Conservation (phyloP, 2,329 filamentous ascomycete genomes). For the Botrytis cinerea region DNA sequence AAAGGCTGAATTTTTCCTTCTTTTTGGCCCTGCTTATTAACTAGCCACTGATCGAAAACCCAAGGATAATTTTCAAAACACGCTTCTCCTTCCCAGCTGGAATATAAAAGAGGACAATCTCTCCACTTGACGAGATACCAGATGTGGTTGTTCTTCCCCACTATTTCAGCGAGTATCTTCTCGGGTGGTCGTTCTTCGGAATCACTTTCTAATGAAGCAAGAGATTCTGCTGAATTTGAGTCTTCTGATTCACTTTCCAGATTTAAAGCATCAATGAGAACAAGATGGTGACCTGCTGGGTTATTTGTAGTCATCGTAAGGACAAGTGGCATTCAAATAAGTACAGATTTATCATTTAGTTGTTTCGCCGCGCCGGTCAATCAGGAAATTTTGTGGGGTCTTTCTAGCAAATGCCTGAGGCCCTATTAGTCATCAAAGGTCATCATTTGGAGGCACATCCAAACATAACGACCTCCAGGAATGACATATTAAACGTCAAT, state of each 20-base stretch:
- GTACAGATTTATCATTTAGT: not conserved
- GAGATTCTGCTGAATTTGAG: slow-evolving; percentile 37
- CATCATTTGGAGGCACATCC: not conserved
- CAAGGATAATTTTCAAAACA: slow-evolving; percentile 33
- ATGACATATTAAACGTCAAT: slow-evolving; percentile 30
- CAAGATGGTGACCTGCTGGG: slow-evolving; percentile 13
- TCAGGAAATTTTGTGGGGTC: not conserved
- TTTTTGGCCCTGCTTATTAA: slow-evolving; percentile 37
- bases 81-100: slow-evolving; percentile 39
- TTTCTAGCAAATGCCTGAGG: not conserved
- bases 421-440: not conserved
- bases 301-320: slow-evolving; percentile 36
- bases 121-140: slow-evolving; percentile 43
- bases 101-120: slow-evolving; percentile 40
- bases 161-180: slow-evolving; percentile 38
- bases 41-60: slow-evolving; percentile 38
- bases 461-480: not conserved
- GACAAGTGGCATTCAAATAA: slow-evolving; percentile 36
- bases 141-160: slow-evolving; percentile 31
- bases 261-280: slow-evolving; percentile 28
- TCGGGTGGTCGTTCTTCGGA: slow-evolving; percentile 40
- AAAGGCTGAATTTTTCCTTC: slow-evolving; percentile 40
- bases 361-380: not conserved
- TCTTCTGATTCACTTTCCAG: slow-evolving; percentile 33
- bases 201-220: slow-evolving; percentile 40